Evolutionary conservation across 306 rosid genomes (phyloP).

Genomic region (Purshia tridentata): DNA sequence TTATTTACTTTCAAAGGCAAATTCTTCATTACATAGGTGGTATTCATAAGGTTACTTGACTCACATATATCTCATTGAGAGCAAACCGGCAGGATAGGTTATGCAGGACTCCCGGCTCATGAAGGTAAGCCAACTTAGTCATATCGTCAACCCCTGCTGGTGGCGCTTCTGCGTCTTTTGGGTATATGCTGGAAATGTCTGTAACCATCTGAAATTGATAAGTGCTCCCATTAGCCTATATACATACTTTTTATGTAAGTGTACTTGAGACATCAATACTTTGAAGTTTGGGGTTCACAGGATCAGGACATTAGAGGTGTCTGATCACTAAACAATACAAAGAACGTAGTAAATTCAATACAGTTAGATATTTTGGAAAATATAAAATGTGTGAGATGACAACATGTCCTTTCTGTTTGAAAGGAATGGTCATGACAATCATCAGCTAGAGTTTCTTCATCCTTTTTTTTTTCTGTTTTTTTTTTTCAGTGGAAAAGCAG

Average conservation of each 20-base stretch:
- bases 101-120: slow-evolving; percentile 76
- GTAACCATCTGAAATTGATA: slow-evolving; percentile 59
- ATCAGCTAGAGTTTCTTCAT: too few relatives aligned
- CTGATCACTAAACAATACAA: neutral
- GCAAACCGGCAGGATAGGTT: slow-evolving; percentile 65
- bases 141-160: slow-evolving; percentile 92
- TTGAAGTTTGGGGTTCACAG: neutral
- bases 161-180: slow-evolving; percentile 89
- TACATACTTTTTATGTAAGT: neutral
- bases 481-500: too few relatives aligned
- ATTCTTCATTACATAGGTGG: neutral
- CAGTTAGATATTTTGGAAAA: too few relatives aligned
- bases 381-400: too few relatives aligned
- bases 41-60: slow-evolving; percentile 25
- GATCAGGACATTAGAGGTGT: neutral
- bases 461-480: too few relatives aligned
- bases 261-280: neutral
- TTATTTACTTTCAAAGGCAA: neutral
- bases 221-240: neutral
- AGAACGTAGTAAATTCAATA: too few relatives aligned
- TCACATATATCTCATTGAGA: slow-evolving; percentile 83
- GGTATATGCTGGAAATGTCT: slow-evolving; percentile 67
- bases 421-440: too few relatives aligned
- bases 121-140: slow-evolving; percentile 86
- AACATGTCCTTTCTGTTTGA: too few relatives aligned